Conservation (phyloP, 1,284 basidiomycete species). For the Takashimella koratensis region DNA sequence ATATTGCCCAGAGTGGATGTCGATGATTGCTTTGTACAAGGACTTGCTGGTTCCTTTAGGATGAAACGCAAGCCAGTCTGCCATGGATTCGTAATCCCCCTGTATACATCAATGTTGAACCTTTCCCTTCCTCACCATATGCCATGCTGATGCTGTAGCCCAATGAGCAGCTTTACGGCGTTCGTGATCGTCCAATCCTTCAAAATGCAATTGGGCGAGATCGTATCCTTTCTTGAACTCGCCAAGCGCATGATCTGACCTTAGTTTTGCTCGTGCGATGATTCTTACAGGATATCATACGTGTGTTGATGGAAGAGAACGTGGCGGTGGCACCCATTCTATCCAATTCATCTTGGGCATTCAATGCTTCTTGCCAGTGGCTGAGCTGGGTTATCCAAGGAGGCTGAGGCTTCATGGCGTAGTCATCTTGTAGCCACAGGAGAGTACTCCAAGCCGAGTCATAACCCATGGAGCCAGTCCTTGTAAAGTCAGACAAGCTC, state of each 20-base stretch:
- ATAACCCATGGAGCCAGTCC: conserved; percentile 4
- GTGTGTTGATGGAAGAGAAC: conserved; percentile 33
- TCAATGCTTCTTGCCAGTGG: conserved; percentile 32
- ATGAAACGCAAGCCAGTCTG: conserved; percentile 39
- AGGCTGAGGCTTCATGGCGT: conserved; percentile 25
- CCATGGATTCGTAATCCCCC: conserved; percentile 42
- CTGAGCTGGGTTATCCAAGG: conserved; percentile 39
- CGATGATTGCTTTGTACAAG: conserved; percentile 46
- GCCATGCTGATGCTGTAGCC: conserved; percentile 42
- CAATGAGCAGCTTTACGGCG: conserved; percentile 35
- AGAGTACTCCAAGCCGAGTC: conserved; percentile 37
- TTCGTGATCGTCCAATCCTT: conserved; percentile 33
- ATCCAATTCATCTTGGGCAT: conserved; percentile 27
- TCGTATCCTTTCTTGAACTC: conserved; percentile 34
- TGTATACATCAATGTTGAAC: conserved; percentile 3
- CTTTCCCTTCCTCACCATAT: conserved; percentile 26
- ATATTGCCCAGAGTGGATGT: conserved; percentile 35
- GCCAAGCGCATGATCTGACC: conserved; percentile 38
- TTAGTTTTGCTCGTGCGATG: not conserved
- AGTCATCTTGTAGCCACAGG: conserved; percentile 31
- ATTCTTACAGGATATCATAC: conserved; percentile 36
- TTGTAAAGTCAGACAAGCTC: too few species aligned
- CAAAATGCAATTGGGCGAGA: conserved; percentile 33
- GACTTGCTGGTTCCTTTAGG: conserved; percentile 42
- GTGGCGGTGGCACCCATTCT: conserved; percentile 13